Base-by-base conservation (phyloP, 306 rosid species). In the Prunus fruticosa region DNA sequence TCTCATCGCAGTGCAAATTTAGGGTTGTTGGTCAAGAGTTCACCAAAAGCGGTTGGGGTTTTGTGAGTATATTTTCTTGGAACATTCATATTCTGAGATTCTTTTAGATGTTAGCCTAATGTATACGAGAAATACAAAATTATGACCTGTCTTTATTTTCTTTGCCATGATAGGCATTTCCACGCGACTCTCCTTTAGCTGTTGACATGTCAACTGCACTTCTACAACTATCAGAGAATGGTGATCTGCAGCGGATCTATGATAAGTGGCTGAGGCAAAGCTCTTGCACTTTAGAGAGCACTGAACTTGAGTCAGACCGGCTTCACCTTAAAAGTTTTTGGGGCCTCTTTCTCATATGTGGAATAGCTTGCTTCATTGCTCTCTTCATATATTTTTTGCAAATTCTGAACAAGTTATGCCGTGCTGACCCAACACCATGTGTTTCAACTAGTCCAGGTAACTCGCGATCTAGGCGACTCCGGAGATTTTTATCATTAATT, bases 21-120 rank as follows among this genome's bases (percentile, higher is more conserved):
- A 88, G 93, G 84, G 68, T 89, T 67, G 89, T 92, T 18, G 99
- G 99, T 62, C 97, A 82, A 80, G 99, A 95, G 88, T 95, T 95
- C 85, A 92, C 97, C 60, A 92, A 96, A 84, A 92, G 93, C 56
- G 97, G 99, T 77, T 95, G 99, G 99, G 99, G 99, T 41, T 95
- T 95, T 85, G 97, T 94, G 80, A 92, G 98, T 84, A 76, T 70
- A 70, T 30, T 49, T 54, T 71, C 72, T 75, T 67, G n/a, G 32
- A 28, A 27, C 63, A 15, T 63, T 16, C 52, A 19, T 41, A 54
- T 8, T 72, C 4, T 56, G 41, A 57, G 23, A 8, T 20, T 56
- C 67, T 38, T 53, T 14, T 38, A 1, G 11, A 8, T 32, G 41
- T 20, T 38, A 22, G 5, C 53, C 11, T 57, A 57, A 14, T 69